Base-by-base conservation (phyloP, 2,329 filamentous ascomycete species). In the Neonectria faginata region DNA sequence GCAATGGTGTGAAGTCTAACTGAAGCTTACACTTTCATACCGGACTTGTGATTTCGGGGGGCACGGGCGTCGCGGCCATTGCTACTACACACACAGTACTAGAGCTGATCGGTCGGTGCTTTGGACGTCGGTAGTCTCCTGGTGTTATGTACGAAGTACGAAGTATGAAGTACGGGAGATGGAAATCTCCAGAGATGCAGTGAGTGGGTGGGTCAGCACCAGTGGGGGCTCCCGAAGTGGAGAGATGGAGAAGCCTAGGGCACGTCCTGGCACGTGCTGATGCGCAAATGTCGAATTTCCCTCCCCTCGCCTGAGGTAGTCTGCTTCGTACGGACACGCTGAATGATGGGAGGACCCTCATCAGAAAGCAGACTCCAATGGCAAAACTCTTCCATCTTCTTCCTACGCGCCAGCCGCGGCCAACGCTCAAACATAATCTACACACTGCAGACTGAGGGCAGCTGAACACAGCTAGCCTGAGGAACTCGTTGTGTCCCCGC, bases 251-350 rank as follows among this genome's bases (percentile, higher is more conserved):
- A 66, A 64, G 69, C 62, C 67, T 22, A 57, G 70, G 53, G 53
- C 62, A 61, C 55, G 25, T 47, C 47, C 62, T 52, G 70, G 70
- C 62, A 70, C 69, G 69, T 73, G 70, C 70, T 57, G 50, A 18
- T 57, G 58, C 65, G 66, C 63, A 67, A 69, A 69, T 42, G 41
- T 57, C 68, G 70, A 72, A 72, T 73, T 71, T 63, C 70, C 70
- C 29, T 9, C 9, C 8, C 29, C 67, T 39, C 36, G 36, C 36
- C 36, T 25, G 25, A 25, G 25, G 25, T 6, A 25, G 25, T 25
- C 25, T 16, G 14, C 14, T 39, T n/a, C 33, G 14, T 14, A 16
- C 14, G 12, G 22, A 22, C 22, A 22, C 22, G 22, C 22, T 22
- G 22, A 36, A 5, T 10, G 33, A 36, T 16, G 33, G 12, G 12